A percentile compares a stretch with the other conserved stretches of the same genome.
Conservation (phyloP, 1,284 basidiomycete genomes). For the Cryptococcus sp. region DNA sequence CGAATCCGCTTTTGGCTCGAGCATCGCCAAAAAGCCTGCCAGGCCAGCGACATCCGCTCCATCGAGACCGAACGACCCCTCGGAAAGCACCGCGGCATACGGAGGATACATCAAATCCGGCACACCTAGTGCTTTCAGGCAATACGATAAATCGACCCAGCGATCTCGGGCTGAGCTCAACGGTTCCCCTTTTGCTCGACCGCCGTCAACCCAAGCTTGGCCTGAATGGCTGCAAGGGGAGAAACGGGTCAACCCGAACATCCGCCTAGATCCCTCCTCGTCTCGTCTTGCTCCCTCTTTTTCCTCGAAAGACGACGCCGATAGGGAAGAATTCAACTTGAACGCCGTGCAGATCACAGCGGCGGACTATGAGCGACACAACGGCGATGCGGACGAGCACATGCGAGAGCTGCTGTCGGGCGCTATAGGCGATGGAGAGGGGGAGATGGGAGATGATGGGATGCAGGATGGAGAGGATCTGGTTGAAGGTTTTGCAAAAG, state of each 20-base stretch:
- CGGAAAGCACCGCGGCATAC: conserved; percentile 7
- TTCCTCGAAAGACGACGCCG: conserved; percentile 10
- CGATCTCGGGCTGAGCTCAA: background rate
- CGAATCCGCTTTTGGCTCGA: conserved; percentile 8
- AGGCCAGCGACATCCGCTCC: too few species aligned
- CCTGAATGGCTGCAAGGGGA: too few species aligned
- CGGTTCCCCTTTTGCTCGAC: background rate
- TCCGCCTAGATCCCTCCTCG: background rate
- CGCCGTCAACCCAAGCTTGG: background rate
- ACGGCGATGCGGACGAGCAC: conserved; percentile 53
- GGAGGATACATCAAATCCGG: conserved; percentile 36
- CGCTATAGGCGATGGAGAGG: conserved; percentile 46
- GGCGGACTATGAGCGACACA: conserved; percentile 27
- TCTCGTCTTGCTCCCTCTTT: background rate
- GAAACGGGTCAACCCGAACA: too few species aligned
- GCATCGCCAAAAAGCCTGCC: conserved; percentile 5
- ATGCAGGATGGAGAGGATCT: conserved; percentile 55
- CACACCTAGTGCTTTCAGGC: conserved; percentile 8
- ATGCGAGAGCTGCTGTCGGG: conserved; percentile 49
- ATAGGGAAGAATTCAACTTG: conserved; percentile 37
- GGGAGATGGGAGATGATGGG: conserved; percentile 49
- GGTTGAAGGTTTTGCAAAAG: conserved; percentile 66
- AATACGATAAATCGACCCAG: background rate
- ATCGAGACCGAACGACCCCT: too few species aligned
- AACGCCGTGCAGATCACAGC: conserved; percentile 23